Evolutionary conservation across 192 early-diverging fungal species (phyloP), one percentile per base, ranked within the genome.

Genomic region (Geosiphon pyriformis): DNA sequence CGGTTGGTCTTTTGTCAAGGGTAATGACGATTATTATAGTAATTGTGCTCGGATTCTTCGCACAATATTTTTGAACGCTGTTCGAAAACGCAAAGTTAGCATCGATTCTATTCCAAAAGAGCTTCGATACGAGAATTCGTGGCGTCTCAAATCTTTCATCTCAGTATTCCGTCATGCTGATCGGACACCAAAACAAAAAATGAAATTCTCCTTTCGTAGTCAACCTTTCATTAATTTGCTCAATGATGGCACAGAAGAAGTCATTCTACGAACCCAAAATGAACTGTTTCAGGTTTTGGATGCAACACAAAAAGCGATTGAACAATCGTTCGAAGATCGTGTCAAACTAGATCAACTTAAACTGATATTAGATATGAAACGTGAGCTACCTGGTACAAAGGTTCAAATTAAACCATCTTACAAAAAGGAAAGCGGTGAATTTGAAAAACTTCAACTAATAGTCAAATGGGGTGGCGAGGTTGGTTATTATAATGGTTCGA

Each of bases 1-100:
- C 62, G 96, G 96, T 17, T 98, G 96, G 96, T 92, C 90, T 49
- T 98, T 98, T 80, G 96, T 98, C 61, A 98, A 98, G 74, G 94
- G 94, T 54, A 94, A 90, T 70, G 85, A 89, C 37, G 82, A 91
- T 30, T 98, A 98, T 72, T 96, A 96, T 71, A 91, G 91, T 69
- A 85, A 87, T 33, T 93, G 91, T 49, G 86, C 93, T 20, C 66
- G 61, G 4, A 87, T 90, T 30, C 77, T 98, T 22, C 82, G 88
- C 47, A 80, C 83, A 3, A 75, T 89, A n/a, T 96, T 95, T 71
- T 74, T 90, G 42, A 78, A 86, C 34, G 88, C 87, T 31, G 79
- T 87, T 29, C 80, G 72, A 7, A 80, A 77, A 27, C 79, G 82
- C 34, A 81, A 82, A 67, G 59, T 84, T 54, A 82, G 83, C 25